Conservation (phyloP, 192 early-diverging fungal genomes). For the Tieghemiomyces parasiticus region DNA sequence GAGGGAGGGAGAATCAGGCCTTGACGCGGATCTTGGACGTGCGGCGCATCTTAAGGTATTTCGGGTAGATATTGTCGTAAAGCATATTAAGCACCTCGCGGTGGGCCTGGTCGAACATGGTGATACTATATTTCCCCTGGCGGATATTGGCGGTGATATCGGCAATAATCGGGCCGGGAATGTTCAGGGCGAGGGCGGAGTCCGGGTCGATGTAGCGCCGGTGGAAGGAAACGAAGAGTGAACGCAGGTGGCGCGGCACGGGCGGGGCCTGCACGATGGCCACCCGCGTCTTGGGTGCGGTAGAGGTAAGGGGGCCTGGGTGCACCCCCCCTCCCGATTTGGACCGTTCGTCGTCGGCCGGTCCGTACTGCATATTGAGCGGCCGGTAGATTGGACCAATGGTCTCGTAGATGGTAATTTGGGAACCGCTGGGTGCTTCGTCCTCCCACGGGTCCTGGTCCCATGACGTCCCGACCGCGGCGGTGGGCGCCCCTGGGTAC, state of each 20-base stretch:
- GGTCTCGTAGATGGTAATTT: constrained; percentile 10
- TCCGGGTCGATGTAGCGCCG: constrained; percentile 6
- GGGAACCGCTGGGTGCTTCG: neutral
- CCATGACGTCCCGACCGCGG: too few species aligned
- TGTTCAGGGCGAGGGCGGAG: constrained; percentile 2
- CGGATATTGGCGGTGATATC: neutral
- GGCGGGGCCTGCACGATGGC: neutral
- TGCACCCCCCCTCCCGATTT: neutral
- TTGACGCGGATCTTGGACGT: neutral
- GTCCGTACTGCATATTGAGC: neutral
- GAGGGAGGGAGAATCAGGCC: neutral
- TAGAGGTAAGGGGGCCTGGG: neutral
- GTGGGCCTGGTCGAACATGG: constrained; percentile 30
- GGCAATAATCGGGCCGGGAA: neutral
- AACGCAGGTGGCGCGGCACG: neutral
- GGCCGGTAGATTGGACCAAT: constrained; percentile 8
- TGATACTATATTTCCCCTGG: neutral
- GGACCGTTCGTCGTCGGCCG: neutral
- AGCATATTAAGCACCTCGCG: constrained; percentile 34
- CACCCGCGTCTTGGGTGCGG: neutral
- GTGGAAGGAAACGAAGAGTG: neutral
- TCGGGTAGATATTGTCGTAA: constrained; percentile 35
- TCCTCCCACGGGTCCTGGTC: neutral
- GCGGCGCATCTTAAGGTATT: constrained; percentile 25
- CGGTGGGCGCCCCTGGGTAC: neutral